Base-by-base conservation (phyloP, 2,329 filamentous ascomycete genomes). In the Alternaria viburni region DNA sequence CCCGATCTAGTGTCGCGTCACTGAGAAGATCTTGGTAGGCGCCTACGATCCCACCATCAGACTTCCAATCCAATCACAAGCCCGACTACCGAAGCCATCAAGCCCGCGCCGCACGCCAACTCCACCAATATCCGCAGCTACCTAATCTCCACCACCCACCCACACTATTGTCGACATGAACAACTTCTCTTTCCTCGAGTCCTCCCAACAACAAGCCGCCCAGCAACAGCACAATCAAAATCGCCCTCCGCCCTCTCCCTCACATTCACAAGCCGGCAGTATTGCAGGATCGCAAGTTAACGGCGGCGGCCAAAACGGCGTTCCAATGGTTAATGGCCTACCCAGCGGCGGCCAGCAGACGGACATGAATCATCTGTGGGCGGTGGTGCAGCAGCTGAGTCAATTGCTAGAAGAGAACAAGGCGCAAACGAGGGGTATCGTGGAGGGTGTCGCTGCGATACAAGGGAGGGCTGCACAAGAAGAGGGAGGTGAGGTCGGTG, bases 361-460 rank as follows among this genome's bases (percentile, higher is more conserved):
- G 13, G 80, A 82, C 58, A 80, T 82, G 79, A 81, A 81, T 61
- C 75, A 81, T 62, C 72, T 82, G 23, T 81, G 79, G 80, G 72
- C 72, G 30, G 75, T 81, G 32, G 78, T 82, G 41, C 78, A 81
- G 70, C 77, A 81, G 70, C 69, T 82, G 56, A 77, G 75, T 58
- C 74, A 79, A 62, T 62, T 80, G 55, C 70, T 81, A 32, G 78
- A 80, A 57, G 79, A 81, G 59, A 81, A 81, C 62, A 73, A 79
- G 45, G 75, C 74, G 36, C 78, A 81, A 59, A 80, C 77, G 21
- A 67, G 69, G 62, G 74, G 75, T 3, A 79, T 82, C 25, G 72
- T 81, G 46, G 80, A 77, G 54, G 77, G 78, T 11, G 78, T 81
- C 23, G 75, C 78, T 57, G 78, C 79, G 26, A 72, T 80, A 61